Percentiles rank a stretch among this genome's conserved stretches.
These are phyloP conservation scores for Sisymbrium altissimum DNA, from an alignment of 345 rosid species.

Conservation along the genomic window DNA sequence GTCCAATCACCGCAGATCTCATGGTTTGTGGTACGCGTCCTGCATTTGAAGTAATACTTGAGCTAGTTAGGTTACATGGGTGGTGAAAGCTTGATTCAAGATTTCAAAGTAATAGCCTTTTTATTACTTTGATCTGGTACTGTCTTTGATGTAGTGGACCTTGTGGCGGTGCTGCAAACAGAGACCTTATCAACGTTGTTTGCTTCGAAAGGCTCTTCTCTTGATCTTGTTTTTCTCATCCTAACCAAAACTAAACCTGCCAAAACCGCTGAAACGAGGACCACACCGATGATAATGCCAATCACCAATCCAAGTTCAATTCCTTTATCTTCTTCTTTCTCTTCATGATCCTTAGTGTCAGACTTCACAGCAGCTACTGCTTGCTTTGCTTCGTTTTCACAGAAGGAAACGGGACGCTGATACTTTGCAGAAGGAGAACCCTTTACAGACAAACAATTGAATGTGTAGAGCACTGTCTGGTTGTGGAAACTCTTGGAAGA, in stretches of 20 bases:
- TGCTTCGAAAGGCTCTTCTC: conserved; percentile 15
- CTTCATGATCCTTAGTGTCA: conserved; percentile 13
- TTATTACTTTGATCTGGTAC: conserved; percentile 33
- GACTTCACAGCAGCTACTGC: conserved; percentile 63
- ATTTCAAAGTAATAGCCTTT: conserved; percentile 10
- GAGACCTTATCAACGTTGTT: conserved; percentile 27
- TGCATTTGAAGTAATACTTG: conserved; percentile 25
- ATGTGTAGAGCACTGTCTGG: conserved; percentile 52
- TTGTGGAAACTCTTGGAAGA: conserved; percentile 40
- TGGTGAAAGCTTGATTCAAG: conserved; percentile 13
- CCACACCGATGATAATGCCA: conserved; percentile 62
- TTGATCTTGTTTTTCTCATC: conserved; percentile 26
- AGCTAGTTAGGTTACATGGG: not conserved
- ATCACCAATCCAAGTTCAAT: conserved; percentile 49
- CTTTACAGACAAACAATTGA: conserved; percentile 66
- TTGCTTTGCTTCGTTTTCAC: conserved; percentile 67
- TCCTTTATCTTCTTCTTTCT: conserved; percentile 39
- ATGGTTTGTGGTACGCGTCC: conserved; percentile 84
- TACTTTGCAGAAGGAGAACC: conserved; percentile 39
- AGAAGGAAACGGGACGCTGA: conserved; percentile 67
- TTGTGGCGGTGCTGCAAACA: conserved; percentile 28
- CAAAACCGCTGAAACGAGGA: conserved; percentile 40
- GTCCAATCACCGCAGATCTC: conserved; percentile 82
- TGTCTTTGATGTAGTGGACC: conserved; percentile 31
- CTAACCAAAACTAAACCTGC: conserved; percentile 46